Conservation (phyloP, 2,329 filamentous ascomycete species). For the Plectosphaerella sp. region DNA sequence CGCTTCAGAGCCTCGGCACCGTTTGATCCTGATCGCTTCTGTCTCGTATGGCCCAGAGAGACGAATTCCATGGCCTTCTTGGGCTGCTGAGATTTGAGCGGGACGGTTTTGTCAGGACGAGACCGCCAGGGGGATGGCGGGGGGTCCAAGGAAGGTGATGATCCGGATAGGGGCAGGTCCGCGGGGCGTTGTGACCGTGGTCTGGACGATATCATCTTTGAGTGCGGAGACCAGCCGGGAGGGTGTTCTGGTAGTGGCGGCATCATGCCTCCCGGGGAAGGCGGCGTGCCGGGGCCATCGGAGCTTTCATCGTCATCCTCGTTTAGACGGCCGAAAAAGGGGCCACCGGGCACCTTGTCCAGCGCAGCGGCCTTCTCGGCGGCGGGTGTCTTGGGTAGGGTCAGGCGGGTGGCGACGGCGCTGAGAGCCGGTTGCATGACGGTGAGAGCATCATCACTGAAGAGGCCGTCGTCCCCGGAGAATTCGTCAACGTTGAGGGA, state of each 20-base stretch:
- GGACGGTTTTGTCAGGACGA: slow-evolving; percentile 31
- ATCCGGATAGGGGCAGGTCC: too few species aligned
- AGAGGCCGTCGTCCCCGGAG: slow-evolving; percentile 26
- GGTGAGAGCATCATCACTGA: slow-evolving; percentile 53
- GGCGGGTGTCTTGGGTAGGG: slow-evolving; percentile 49
- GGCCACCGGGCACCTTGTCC: slow-evolving; percentile 32
- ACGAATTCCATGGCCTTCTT: slow-evolving; percentile 36
- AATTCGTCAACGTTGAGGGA: slow-evolving; percentile 6
- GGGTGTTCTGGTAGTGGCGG: slow-evolving; percentile 1
- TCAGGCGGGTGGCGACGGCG: slow-evolving; percentile 49
- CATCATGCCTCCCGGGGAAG: slow-evolving; percentile 6
- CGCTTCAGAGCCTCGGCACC: slow-evolving; percentile 54
- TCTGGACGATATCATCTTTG: neutral
- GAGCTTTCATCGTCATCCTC: neutral
- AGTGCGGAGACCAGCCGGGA: too few species aligned
- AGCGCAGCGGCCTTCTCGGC: slow-evolving; percentile 54
- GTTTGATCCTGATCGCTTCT: slow-evolving; percentile 48
- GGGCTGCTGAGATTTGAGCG: slow-evolving; percentile 21
- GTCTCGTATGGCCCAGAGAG: slow-evolving; percentile 40
- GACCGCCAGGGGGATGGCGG: slow-evolving; percentile 35
- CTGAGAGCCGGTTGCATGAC: slow-evolving; percentile 57
- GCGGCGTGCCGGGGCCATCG: slow-evolving; percentile 1
- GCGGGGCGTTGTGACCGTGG: too few species aligned
- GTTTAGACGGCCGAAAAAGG: slow-evolving; percentile 21
- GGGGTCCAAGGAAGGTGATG: too few species aligned